phyloP scores from a whole-genome alignment of 352 stramenopile genomes.

The Halophytophthora batemanensis region DNA sequence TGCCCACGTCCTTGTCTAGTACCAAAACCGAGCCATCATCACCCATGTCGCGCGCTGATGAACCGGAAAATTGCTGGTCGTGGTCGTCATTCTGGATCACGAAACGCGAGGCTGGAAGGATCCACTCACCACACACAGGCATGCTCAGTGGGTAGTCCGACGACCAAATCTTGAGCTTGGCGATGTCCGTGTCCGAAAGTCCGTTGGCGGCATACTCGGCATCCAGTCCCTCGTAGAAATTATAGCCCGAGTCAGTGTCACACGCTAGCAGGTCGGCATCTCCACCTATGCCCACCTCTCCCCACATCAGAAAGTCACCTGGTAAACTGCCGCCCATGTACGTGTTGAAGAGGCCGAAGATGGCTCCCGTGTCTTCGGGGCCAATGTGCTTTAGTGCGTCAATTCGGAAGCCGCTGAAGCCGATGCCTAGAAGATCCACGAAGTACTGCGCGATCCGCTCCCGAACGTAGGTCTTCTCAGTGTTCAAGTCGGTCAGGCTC shows the following conservation, averaged over 20 bases:
- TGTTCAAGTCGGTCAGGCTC: conserved; percentile 53
- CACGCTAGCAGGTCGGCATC: conserved; percentile 47
- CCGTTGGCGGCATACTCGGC: conserved; percentile 35
- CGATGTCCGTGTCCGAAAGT: conserved; percentile 47
- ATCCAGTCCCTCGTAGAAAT: conserved; percentile 63
- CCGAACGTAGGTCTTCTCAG: conserved; percentile 48
- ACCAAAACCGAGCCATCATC: conserved; percentile 53
- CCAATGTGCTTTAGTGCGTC: conserved; percentile 68
- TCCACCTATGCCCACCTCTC: conserved; percentile 39
- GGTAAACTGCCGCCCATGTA: conserved; percentile 64
- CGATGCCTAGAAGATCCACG: conserved; percentile 63
- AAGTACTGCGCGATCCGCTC: conserved; percentile 73
- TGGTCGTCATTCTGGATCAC: conserved; percentile 79
- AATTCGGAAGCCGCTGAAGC: conserved; percentile 63
- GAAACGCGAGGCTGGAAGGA: conserved; percentile 52
- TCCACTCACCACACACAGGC: conserved; percentile 60
- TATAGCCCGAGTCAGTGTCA: conserved; percentile 51
- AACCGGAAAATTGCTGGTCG: conserved; percentile 61
- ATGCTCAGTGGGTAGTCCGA: conserved; percentile 62
- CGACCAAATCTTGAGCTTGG: conserved; percentile 79
- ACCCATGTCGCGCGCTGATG: conserved; percentile 50
- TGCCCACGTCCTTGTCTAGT: conserved; percentile 43
- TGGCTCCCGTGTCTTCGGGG: conserved; percentile 44
- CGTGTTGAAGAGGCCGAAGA: conserved; percentile 44
- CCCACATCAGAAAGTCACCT: conserved; percentile 61